Base-by-base conservation (phyloP, 2,329 filamentous ascomycete genomes). In the Botrytis tulipae region DNA sequence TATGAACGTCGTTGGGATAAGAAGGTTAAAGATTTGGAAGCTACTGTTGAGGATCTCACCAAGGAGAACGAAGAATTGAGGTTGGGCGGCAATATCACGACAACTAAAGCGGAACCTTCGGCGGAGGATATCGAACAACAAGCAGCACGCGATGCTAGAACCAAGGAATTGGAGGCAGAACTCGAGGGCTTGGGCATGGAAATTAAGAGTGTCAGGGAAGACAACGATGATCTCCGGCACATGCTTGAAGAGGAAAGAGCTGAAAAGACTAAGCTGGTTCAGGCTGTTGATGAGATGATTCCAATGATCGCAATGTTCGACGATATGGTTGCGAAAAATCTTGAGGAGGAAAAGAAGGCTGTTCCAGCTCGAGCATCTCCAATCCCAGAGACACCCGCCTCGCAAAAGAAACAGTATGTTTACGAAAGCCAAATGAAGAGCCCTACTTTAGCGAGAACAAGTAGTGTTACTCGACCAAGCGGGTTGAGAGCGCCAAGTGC, bases 1-100 rank as follows among this genome's bases (percentile, higher is more conserved):
- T 92, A 98, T 83, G 94, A 98, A 82, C 88, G 89, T 65, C 91
- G 95, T 72, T 96, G 94, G 89, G 94, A 97, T 83, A 97, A 97
- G 86, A 93, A 92, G 80, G 89, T 95, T 73, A 89, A 89, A 71
- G 93, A 95, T 78, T 88, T 97, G 4, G 93, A 97, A 82, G 82
- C 82, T 29, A 90, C 90, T 75, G 86, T 97, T 61, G 90, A 90
- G 63, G 88, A 92, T 61, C 86, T 95, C 18, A 84, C 84, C 70
- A 88, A 89, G 69, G 93, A 97, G 79, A 94, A 96, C 78, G 91
- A 95, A 76, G 89, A 90, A 74, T 85, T 97, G 40, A 89, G 89
- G 76, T 70, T 77, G 18, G 75, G 84, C 85, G 61, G 88, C 40
- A 90, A 95, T 79, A 86, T 87, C 35, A 91, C 90, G 16, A 87